These are phyloP conservation scores for Lactarius akahatsu DNA, from an alignment of 768 basidiomycete genomes.

Conservation along the genomic window DNA sequence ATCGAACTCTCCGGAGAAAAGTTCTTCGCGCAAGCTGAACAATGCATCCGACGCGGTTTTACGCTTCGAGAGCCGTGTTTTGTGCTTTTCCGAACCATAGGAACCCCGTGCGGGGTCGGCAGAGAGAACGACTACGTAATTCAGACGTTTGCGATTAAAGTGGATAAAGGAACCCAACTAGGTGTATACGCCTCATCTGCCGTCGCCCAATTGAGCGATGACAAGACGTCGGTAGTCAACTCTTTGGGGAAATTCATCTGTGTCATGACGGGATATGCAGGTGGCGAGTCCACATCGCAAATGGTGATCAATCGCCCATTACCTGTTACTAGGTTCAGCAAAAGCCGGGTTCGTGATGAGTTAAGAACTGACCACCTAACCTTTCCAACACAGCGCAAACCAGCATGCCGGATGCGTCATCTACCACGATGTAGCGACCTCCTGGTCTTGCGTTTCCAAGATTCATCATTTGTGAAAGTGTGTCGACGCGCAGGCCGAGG, in stretches of 20 bases:
- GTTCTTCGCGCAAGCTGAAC: constrained; percentile 65
- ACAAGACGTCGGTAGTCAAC: constrained; percentile 50
- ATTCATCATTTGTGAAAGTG: constrained; percentile 84
- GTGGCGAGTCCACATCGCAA: constrained; percentile 88
- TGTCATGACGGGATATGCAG: constrained; percentile 78
- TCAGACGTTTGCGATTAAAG: constrained; percentile 21
- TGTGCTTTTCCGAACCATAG: constrained; percentile 71
- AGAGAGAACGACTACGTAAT: constrained; percentile 52
- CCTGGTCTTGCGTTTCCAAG: constrained; percentile 82
- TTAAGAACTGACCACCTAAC: constrained; percentile 63
- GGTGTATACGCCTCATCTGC: constrained; percentile 75
- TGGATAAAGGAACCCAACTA: constrained; percentile 40
- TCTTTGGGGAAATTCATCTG: constrained; percentile 83
- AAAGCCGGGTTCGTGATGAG: background rate
- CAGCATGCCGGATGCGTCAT: constrained; percentile 88
- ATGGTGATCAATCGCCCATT: constrained; percentile 80
- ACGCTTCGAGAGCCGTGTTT: constrained; percentile 69
- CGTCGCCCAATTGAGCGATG: constrained; percentile 88
- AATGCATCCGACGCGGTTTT: constrained; percentile 66
- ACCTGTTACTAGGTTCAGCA: constrained; percentile 44
- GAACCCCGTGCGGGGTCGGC: constrained; percentile 56
- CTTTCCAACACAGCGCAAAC: constrained; percentile 84
- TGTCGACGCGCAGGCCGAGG: constrained; percentile 82
- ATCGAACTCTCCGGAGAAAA: constrained; percentile 87
- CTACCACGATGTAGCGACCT: constrained; percentile 84